Conservation (phyloP, 2,329 filamentous ascomycete genomes). For the Arthroderma sp. region DNA sequence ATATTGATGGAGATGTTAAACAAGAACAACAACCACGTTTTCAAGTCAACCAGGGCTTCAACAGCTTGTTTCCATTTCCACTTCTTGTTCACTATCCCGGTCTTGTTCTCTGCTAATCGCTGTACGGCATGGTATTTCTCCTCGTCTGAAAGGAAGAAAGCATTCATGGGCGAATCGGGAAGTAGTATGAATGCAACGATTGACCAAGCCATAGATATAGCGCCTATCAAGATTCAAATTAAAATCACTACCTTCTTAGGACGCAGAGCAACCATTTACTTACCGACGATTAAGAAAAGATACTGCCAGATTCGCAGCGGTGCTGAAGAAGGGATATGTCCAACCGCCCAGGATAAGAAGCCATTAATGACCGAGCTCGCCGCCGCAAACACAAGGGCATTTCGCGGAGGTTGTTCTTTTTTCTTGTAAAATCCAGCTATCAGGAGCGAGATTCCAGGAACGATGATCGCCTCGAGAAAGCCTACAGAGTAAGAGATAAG, state of each 20-base stretch:
- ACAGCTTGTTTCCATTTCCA: slow-evolving; percentile 20
- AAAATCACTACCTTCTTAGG: not conserved
- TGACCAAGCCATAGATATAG: slow-evolving; percentile 37
- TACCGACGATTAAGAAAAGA: slow-evolving; percentile 43
- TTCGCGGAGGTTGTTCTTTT: slow-evolving; percentile 23
- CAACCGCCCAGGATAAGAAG: slow-evolving; percentile 37
- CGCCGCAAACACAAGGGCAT: slow-evolving; percentile 26
- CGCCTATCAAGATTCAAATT: slow-evolving; percentile 9
- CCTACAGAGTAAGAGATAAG: not conserved
- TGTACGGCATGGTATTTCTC: slow-evolving; percentile 40
- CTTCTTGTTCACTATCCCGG: slow-evolving; percentile 22
- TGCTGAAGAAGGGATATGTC: slow-evolving; percentile 34
- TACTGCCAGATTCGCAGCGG: slow-evolving; percentile 41
- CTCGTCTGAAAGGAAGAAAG: slow-evolving; percentile 42
- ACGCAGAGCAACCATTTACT: not conserved
- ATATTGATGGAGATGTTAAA: slow-evolving; percentile 24
- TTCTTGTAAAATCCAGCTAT: slow-evolving; percentile 28
- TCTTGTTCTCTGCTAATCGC: slow-evolving; percentile 26
- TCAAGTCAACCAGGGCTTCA: slow-evolving; percentile 22
- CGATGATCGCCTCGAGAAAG: slow-evolving; percentile 22
- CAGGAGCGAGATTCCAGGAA: slow-evolving; percentile 23
- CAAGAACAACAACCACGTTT: slow-evolving; percentile 24
- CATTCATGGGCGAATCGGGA: slow-evolving; percentile 40
- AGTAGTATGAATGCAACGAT: slow-evolving; percentile 43
- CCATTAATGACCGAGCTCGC: slow-evolving; percentile 20